Percentiles rank a stretch among this genome's conserved stretches.
phyloP scores from a whole-genome alignment of 108 stramenopile species.

The Bacterosira constricta region DNA sequence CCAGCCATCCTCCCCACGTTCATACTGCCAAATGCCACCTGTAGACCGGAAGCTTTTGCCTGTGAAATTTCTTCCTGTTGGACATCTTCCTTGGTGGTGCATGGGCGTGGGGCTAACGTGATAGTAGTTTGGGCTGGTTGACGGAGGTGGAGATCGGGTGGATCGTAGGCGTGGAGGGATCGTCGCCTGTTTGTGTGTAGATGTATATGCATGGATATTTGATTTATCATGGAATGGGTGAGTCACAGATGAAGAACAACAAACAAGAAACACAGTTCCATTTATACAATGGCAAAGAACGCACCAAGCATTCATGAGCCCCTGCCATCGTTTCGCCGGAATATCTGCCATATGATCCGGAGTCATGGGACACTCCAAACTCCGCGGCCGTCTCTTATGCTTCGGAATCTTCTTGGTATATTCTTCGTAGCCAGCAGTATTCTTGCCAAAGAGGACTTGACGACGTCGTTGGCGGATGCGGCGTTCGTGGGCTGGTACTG shows the following conservation, averaged over 20 bases:
- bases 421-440: constrained; percentile 80
- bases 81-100: constrained; percentile 20
- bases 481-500: constrained; percentile 57
- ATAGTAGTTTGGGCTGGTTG: constrained; percentile 8
- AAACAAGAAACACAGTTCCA: not conserved
- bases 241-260: not conserved
- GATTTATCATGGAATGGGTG: not conserved
- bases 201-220: constrained; percentile 3
- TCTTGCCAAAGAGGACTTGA: constrained; percentile 78
- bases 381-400: constrained; percentile 56
- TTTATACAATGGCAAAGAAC: constrained; percentile 8
- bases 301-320: constrained; percentile 79
- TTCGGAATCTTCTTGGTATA: constrained; percentile 67
- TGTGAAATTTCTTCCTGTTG: constrained; percentile 35
- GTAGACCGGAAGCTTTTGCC: constrained; percentile 42
- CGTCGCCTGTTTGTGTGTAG: constrained; percentile 45
- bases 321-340: constrained; percentile 79
- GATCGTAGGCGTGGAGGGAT: constrained; percentile 83
- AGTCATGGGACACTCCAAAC: constrained; percentile 72
- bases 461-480: constrained; percentile 69
- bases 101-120: constrained; percentile 34
- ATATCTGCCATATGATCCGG: constrained; percentile 79
- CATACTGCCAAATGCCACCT: constrained; percentile 46
- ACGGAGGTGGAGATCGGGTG: constrained; percentile 50
- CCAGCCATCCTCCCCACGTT: constrained; percentile 21